Percentiles rank a stretch among this genome's conserved stretches.
Evolutionary conservation across 148 eudicot species (phyloP).

Genomic region (Chenopodium album): DNA sequence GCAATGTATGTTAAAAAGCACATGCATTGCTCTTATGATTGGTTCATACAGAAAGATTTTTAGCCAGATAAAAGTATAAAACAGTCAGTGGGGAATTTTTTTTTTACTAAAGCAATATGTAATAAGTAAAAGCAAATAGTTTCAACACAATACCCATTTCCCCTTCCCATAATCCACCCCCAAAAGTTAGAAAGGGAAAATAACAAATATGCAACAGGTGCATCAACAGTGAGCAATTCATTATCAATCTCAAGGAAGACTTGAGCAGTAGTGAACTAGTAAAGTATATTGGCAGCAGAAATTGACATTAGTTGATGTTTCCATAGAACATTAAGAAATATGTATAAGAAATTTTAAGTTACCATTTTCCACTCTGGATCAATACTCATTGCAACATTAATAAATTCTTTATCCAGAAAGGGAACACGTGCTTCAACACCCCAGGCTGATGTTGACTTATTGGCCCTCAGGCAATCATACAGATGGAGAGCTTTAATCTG

Average conservation of each 20-base stretch:
- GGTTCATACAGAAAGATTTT: neutral
- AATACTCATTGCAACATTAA: conserved; percentile 81
- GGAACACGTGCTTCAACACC: conserved; percentile 99
- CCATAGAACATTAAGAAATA: neutral
- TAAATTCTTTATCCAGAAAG: conserved; percentile 90
- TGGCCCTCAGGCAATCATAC: conserved; percentile 97
- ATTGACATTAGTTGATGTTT: neutral
- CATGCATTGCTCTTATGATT: neutral
- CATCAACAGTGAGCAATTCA: neutral
- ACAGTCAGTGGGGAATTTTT: neutral
- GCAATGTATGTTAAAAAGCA: neutral
- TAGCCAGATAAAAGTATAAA: neutral
- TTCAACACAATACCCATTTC: neutral
- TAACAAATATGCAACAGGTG: neutral
- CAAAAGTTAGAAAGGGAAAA: neutral
- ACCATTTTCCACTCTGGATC: conserved; percentile 99
- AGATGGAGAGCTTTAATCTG: conserved; percentile 96
- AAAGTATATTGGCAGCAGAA: neutral
- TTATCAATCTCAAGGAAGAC: neutral
- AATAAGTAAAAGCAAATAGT: neutral
- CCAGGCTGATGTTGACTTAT: conserved; percentile 96
- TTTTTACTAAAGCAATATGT: neutral
- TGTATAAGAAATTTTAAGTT: neutral
- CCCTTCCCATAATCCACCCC: neutral
- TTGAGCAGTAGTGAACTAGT: neutral